Evolutionary conservation across 345 rosid species (phyloP).

Genomic region (Anastatica hierochuntica): DNA sequence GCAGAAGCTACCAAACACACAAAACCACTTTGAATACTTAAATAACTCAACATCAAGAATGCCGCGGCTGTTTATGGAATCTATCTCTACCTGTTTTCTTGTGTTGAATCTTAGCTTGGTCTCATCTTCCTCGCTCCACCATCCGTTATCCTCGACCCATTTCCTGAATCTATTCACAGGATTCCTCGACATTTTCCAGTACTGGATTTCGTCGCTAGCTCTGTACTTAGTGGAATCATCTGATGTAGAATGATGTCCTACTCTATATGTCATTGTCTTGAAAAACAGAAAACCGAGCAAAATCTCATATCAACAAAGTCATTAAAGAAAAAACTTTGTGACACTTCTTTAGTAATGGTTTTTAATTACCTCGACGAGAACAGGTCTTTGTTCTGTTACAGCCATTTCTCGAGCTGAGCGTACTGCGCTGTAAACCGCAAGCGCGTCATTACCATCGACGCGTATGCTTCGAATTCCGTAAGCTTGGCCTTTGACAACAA

Average conservation of each 20-base stretch:
- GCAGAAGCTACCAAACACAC: conserved; percentile 36
- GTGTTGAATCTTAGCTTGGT: conserved; percentile 37
- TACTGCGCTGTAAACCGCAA: conserved; percentile 60
- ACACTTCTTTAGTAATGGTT: too few relatives aligned
- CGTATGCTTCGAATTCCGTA: conserved; percentile 78
- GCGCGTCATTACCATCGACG: conserved; percentile 75
- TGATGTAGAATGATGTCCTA: conserved; percentile 81
- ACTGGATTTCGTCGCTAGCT: conserved; percentile 42
- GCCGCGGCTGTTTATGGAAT: neutral
- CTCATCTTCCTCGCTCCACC: conserved; percentile 69
- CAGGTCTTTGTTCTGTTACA: conserved; percentile 46
- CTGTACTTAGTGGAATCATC: conserved; percentile 84
- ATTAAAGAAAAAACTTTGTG: neutral
- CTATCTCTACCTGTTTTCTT: conserved; percentile 45
- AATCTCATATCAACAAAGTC: neutral
- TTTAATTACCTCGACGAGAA: conserved; percentile 49
- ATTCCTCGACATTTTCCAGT: conserved; percentile 58
- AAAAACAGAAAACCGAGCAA: neutral
- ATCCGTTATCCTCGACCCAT: conserved; percentile 58
- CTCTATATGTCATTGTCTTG: conserved; percentile 62
- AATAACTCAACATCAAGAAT: neutral
- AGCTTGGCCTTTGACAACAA: conserved; percentile 64
- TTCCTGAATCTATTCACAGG: conserved; percentile 58
- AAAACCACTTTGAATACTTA: neutral
- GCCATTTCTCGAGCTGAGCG: conserved; percentile 58